phyloP scores from a whole-genome alignment of 1,139 yeast species.

The Hemisphaericaspora xylanilytica region DNA sequence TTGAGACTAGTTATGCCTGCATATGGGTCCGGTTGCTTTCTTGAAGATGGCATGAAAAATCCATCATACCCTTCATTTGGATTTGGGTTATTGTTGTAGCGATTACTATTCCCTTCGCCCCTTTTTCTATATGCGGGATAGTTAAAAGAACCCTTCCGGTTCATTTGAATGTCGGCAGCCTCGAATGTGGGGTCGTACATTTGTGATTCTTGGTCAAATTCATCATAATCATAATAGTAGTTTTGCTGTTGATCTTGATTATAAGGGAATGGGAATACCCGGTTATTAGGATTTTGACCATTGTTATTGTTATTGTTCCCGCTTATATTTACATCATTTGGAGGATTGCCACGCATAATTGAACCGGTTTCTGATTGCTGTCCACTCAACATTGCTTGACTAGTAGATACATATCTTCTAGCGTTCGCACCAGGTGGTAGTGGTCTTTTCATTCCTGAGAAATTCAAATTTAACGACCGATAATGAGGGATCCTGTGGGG shows the following conservation, averaged over 20 bases:
- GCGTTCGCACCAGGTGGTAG: constrained; percentile 19
- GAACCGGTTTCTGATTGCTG: constrained; percentile 9
- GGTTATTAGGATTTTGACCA: constrained; percentile 14
- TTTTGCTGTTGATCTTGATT: constrained; percentile 37
- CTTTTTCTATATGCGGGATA: constrained; percentile 8
- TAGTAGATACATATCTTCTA: constrained; percentile 40
- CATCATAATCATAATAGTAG: constrained; percentile 41
- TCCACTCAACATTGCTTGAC: constrained; percentile 22
- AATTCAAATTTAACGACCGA: constrained; percentile 40
- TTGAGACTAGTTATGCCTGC: constrained; percentile 33
- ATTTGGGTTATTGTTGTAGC: constrained; percentile 1
- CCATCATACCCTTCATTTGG: constrained; percentile 16
- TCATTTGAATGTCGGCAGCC: constrained; percentile 15
- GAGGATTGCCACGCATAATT: constrained; percentile 5
- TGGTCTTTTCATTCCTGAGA: constrained; percentile 25
- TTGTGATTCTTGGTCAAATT: constrained; percentile 37
- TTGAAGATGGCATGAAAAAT: constrained; percentile 25
- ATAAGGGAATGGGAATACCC: constrained; percentile 57
- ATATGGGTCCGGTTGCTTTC: constrained; percentile 22
- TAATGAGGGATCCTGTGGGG: constrained; percentile 44
- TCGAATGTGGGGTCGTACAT: constrained; percentile 19
- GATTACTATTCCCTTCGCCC: constrained; percentile 4
- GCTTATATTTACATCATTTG: constrained; percentile 9
- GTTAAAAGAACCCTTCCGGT: constrained; percentile 8
- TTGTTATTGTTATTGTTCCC: constrained; percentile 25